Evolutionary conservation across 371 early-diverging fungal species (phyloP), one percentile per base, ranked within the genome.

Genomic region (Mortierella sp.): DNA sequence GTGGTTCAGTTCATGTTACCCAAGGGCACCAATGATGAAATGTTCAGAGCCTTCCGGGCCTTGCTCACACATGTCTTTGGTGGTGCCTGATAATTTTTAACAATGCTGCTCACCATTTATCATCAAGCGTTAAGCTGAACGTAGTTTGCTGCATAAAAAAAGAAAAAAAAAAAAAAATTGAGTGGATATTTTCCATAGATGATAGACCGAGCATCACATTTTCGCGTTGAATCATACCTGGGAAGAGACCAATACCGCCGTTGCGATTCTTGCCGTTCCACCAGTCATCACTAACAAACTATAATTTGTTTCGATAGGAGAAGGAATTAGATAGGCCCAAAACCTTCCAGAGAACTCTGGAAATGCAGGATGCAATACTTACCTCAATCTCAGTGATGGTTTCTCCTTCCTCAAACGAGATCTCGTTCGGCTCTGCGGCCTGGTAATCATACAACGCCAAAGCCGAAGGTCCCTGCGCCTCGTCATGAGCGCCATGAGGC

Each of bases 401-500:
- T 22, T 95, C 92, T 22, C 91, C 93, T 37, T 92, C 92, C 0
- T 28, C 53, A 77, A 97, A 95, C 5, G 90, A 83, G 27, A 97
- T 82, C 78, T 97, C 98, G 67, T 94, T 95, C 9, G 91, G 92
- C 64, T 96, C 97, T 7, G 86, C 86, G 3, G 96, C 94, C 10
- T 83, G 87, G 74, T 95, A 97, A 63, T 95, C 95, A 67, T 94
- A 97, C 48, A 93, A 62, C 0, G 91, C 93, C 19, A 84, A 50
- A 2, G 93, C 93, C 14, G 84, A 72, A 10, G 81, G 72, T 31
- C 81, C 82, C 21, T 65, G 65, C 29, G 24, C 48, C 14, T 59
- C 60, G 6, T 79, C 60, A 37, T 54, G 39, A 34, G 77, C 34
- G 10, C 69, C 41, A 21, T 37, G n/a, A 28, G 45, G 43, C 5